Evolutionary conservation across 192 early-diverging fungal genomes (phyloP), one percentile per base, ranked within the genome.

Genomic region (Podila epicladia): DNA sequence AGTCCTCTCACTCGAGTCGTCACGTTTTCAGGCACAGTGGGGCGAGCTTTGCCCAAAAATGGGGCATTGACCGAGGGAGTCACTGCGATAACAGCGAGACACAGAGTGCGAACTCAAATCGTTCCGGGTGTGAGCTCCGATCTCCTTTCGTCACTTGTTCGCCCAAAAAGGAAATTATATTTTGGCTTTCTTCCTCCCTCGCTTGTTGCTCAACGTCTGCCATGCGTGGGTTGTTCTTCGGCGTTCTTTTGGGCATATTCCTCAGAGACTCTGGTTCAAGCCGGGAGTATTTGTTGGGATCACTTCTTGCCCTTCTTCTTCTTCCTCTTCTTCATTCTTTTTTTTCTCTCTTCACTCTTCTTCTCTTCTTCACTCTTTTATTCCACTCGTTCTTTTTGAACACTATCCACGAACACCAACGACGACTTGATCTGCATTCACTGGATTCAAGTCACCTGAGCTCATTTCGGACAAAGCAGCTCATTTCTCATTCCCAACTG

Each of bases 291-390:
- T 45, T 45, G 41, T 45, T 45, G 41, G 41, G 41, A 37, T 37
- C 9, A 1, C 12, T 15, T 13, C 12, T 45, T 4, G 0, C 15
- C 15, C 41, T 17, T 45, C 2, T 45, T 45, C 41, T 64, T 22
- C 0, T 53, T 41, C 20, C 5, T 53, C 41, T 41, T 22, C 31
- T 58, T 68, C 53, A 20, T 24, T 51, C 49, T 69, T 58, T 59
- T 48, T 58, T 62, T 69, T 15, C 62, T 24, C 28, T 49, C 53
- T 8, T 41, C 28, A 51, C 31, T 64, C 32, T 69, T 79, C 71
- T 38, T 29, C 37, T 57, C 38, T 22, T 29, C 38, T 38, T 6
- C 38, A 55, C 2, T 45, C 45, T 67, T 35, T 50, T 45, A 38
- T 28, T 28, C 31, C 33, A 51, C 28, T 60, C 4, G 65, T 73